phyloP scores from a whole-genome alignment of 345 rosid genomes.

The Eucalyptus cloeziana region DNA sequence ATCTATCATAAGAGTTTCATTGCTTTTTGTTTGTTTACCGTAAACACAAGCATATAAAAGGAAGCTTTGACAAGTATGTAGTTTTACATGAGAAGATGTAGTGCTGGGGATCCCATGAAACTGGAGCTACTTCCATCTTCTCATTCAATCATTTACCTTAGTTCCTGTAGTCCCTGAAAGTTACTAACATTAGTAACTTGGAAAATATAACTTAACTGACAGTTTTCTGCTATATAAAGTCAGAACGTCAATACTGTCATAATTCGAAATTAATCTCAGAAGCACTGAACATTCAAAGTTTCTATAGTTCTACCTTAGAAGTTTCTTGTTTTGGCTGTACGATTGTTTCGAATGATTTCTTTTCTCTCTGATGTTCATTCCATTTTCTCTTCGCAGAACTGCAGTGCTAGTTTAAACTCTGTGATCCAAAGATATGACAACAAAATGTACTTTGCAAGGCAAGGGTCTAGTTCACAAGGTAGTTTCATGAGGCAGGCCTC shows the following conservation, averaged over 20 bases:
- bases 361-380: not conserved
- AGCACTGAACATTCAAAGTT: not conserved
- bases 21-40: not conserved
- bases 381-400: slow-evolving; percentile 32
- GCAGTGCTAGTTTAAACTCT: slow-evolving; percentile 58
- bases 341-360: not conserved
- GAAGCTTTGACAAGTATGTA: not conserved
- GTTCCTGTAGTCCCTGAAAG: not conserved
- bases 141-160: not conserved
- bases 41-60: not conserved
- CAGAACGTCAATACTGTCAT: not conserved
- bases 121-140: not conserved
- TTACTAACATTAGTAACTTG: not conserved
- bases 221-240: not conserved
- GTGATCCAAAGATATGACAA: slow-evolving; percentile 42
- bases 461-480: slow-evolving; percentile 47
- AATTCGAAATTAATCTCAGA: not conserved
- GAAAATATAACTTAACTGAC: not conserved
- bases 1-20: not conserved
- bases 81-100: not conserved
- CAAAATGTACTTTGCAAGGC: slow-evolving; percentile 51
- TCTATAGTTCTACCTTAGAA: not conserved
- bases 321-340: not conserved
- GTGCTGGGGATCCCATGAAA: not conserved
- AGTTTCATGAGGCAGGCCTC: slow-evolving; percentile 68